Percentiles rank a stretch among this genome's conserved stretches.
Conservation (phyloP, 352 stramenopile species). For the Thalassiosira pacifica region DNA sequence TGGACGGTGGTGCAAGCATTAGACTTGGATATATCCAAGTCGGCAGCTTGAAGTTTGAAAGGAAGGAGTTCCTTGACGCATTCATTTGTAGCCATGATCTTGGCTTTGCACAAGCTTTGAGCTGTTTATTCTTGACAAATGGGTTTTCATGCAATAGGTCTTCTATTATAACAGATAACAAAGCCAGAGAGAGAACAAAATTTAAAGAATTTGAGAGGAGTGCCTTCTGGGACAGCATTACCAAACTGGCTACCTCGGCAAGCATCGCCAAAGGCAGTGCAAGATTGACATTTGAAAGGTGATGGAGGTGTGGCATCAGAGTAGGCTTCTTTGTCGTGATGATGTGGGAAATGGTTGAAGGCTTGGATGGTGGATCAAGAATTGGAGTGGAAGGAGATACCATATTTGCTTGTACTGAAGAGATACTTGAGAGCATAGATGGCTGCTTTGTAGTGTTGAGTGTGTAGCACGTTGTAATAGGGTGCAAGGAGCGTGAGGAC, state of each 20-base stretch:
- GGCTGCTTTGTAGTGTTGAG: constrained; percentile 5
- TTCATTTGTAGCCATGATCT: constrained; percentile 18
- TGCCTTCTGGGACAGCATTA: background rate
- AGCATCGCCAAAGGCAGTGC: background rate
- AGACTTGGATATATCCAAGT: background rate
- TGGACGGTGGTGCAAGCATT: constrained; percentile 4
- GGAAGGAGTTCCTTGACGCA: background rate
- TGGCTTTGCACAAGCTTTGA: constrained; percentile 15
- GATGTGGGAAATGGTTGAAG: background rate
- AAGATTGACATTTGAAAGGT: background rate
- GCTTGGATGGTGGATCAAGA: background rate
- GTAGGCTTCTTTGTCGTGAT: constrained; percentile 21
- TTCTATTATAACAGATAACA: background rate
- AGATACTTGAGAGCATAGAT: constrained; percentile 15
- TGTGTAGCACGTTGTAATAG: constrained; percentile 1
- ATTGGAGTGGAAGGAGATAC: constrained; percentile 15
- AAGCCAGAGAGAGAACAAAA: constrained; percentile 9
- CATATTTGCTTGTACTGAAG: constrained; percentile 3
- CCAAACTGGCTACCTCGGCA: constrained; percentile 12
- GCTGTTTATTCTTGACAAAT: background rate
- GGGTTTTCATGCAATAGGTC: constrained; percentile 20
- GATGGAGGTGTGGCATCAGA: background rate
- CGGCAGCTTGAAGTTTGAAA: background rate
- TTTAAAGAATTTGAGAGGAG: constrained; percentile 2
- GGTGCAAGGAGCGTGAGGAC: constrained; percentile 6